Percentiles rank a stretch among this genome's conserved stretches.
Evolutionary conservation across 1,284 basidiomycete genomes (phyloP).

Genomic region (Fomitopsis betulina): DNA sequence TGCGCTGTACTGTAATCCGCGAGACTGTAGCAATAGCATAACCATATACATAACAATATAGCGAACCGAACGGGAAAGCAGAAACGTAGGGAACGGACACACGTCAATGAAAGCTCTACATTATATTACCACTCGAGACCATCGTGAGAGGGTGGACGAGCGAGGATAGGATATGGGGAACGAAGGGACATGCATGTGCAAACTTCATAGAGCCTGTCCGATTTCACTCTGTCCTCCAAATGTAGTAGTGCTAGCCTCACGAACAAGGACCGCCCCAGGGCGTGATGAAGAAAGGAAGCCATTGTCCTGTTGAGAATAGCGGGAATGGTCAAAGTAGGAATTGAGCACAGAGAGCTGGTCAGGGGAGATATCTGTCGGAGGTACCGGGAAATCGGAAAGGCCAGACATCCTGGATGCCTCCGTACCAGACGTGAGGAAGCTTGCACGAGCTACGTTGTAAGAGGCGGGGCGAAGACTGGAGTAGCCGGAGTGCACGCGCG

Average conservation of each 20-base stretch:
- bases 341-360: conserved; percentile 19
- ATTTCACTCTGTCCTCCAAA: conserved; percentile 22
- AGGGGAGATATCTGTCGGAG: conserved; percentile 33
- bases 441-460: conserved; percentile 47
- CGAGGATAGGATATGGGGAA: background rate
- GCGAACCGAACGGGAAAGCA: conserved; percentile 5
- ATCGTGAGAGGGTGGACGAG: background rate
- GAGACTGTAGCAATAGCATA: conserved; percentile 4
- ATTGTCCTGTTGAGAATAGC: conserved; percentile 9
- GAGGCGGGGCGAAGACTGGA: conserved; percentile 34
- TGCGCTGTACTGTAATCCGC: background rate
- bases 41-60: conserved; percentile 6
- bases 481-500: conserved; percentile 19
- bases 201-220: conserved; percentile 23
- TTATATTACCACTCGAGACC: background rate
- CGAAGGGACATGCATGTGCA: background rate
- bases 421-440: conserved; percentile 61
- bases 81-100: background rate
- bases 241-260: conserved; percentile 23
- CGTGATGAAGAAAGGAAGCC: conserved; percentile 8
- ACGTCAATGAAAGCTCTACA: conserved; percentile 1
- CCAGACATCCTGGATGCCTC: conserved; percentile 58
- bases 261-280: conserved; percentile 14
- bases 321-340: conserved; percentile 19
- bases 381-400: conserved; percentile 71